Evolutionary conservation across 2,329 filamentous ascomycete genomes (phyloP), one percentile per base, ranked within the genome.

Genomic region (Septoria petroselini): DNA sequence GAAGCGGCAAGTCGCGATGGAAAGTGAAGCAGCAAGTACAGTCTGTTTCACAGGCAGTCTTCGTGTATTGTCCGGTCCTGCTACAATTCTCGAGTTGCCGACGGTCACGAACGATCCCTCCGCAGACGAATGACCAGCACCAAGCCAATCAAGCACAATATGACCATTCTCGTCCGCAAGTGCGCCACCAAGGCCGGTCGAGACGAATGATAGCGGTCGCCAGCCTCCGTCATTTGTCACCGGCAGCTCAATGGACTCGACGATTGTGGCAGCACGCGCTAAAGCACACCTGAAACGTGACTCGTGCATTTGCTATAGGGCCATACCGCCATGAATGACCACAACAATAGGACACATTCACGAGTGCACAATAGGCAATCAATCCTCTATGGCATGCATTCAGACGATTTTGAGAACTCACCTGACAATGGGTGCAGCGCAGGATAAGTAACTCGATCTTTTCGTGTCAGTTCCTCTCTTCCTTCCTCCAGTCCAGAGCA

Each of bases 321-420:
- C 39, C 30, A 31, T 42, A 33, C 31, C 18, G 33, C 29, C 19
- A 50, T 38, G 48, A 25, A 31, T 50, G 48, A 50, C 41, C 41
- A 11, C 19, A 3, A 51, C 49, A 48, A 52, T 52, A 48, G 42
- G 29, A 52, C 30, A 17, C 30, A 31, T 47, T 47, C 49, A 52
- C 49, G 49, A 38, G 38, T 27, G 37, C 14, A 35, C 30, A 47
- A 31, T 42, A 14, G 11, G 6, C 21, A 21, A 47, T 33, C 33
- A 35, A 40, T 35, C 34, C 33, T n/a, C 14, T 39, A 40, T 43
- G 41, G 38, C 38, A 52, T 31, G 25, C 38, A 27, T 25, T 34
- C 31, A 14, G 30, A 14, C 48, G 49, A 52, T 37, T 41, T 52
- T 7, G 42, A 33, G 37, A 30, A 44, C 44, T 41, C 29, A 40